phyloP scores from a whole-genome alignment of 176 grass and related monocot species.

The Carex kokanica region DNA sequence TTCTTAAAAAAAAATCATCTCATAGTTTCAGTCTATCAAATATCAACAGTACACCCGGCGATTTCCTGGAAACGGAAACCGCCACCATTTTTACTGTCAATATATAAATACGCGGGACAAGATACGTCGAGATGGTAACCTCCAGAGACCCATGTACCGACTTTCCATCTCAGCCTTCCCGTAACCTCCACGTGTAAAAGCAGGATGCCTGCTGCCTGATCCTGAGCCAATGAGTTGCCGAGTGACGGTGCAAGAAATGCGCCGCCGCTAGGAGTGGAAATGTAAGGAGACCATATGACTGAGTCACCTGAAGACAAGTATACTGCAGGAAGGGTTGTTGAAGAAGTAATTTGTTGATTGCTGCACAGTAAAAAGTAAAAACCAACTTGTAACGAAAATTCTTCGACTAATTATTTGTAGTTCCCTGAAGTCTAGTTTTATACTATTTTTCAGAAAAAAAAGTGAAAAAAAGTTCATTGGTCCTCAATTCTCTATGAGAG shows the following conservation, averaged over 20 bases:
- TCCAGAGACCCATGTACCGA: conserved; percentile 52
- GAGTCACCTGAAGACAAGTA: conserved; percentile 57
- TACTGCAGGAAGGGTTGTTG: conserved; percentile 39
- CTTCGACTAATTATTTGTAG: not conserved
- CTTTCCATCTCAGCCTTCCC: conserved; percentile 57
- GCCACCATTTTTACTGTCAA: not conserved
- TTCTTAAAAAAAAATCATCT: not conserved
- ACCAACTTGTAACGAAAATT: not conserved
- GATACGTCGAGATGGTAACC: conserved; percentile 64
- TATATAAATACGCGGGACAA: conserved; percentile 57
- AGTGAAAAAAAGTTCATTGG: not conserved
- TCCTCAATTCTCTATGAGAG: not conserved
- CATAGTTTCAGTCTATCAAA: conserved; percentile 25
- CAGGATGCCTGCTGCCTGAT: conserved; percentile 31
- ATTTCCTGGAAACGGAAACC: conserved; percentile 48
- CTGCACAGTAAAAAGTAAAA: conserved; percentile 34
- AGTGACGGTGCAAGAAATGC: conserved; percentile 14
- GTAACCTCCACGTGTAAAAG: conserved; percentile 35
- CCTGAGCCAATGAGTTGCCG: conserved; percentile 36
- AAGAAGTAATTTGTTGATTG: conserved; percentile 45
- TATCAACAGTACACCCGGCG: conserved; percentile 50
- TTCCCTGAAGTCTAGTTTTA: not conserved
- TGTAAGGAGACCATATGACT: conserved; percentile 53
- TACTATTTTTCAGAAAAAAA: not conserved
- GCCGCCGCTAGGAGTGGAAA: conserved; percentile 31